A percentile compares a stretch with the other conserved stretches of the same genome.
These are phyloP conservation scores for Phytophthora tentaculata DNA, from an alignment of 352 stramenopile species.

Conservation along the genomic window DNA sequence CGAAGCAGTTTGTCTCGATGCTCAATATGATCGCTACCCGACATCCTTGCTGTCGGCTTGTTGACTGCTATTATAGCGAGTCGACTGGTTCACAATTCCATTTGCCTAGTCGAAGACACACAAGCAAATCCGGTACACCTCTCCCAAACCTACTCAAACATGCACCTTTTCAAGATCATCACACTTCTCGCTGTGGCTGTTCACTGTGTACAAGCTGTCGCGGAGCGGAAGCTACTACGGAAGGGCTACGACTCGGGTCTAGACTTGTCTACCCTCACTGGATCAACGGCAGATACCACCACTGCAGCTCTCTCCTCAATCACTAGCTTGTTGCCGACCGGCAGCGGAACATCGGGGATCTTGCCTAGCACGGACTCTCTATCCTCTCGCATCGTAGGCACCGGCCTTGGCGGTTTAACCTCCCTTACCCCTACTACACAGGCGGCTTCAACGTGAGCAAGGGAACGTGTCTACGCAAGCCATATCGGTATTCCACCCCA, in stretches of 20 bases:
- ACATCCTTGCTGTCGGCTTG: no score
- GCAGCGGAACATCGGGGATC: background rate
- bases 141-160: no score
- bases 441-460: background rate
- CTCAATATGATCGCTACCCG: no score
- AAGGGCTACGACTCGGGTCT: background rate
- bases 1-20: no score
- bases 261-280: conserved; percentile 10
- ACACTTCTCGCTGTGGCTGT: conserved; percentile 2
- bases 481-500: background rate
- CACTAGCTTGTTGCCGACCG: conserved; percentile 5
- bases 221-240: conserved; percentile 18
- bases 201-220: conserved; percentile 3
- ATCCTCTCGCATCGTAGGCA: background rate
- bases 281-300: background rate
- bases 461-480: background rate
- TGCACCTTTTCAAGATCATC: conserved; percentile 12
- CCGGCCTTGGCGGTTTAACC: background rate
- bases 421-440: background rate
- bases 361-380: conserved; percentile 13
- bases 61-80: no score
- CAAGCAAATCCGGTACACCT: no score
- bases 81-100: no score
- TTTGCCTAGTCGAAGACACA: no score
- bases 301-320: conserved; percentile 1